Evolutionary conservation across 345 rosid species (phyloP).

Genomic region (Gossypium arboreum): DNA sequence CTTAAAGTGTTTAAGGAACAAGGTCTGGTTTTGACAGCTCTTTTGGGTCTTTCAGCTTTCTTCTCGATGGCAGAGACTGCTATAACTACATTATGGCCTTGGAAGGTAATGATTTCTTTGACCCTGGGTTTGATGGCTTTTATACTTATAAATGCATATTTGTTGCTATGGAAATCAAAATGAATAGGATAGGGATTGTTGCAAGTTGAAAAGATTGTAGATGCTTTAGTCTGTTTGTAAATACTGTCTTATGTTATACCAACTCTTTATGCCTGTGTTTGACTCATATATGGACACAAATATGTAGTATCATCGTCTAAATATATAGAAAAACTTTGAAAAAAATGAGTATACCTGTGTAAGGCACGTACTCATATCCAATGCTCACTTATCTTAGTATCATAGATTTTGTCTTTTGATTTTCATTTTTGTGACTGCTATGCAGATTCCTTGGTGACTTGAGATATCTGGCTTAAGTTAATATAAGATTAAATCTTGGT

Average conservation of each 20-base stretch:
- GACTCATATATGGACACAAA: too few species aligned
- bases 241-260: not conserved
- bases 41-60: slow-evolving; percentile 17
- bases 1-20: slow-evolving; percentile 18
- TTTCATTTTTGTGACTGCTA: not conserved
- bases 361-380: not conserved
- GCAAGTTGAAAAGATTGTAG: slow-evolving; percentile 3
- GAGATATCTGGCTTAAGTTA: not conserved
- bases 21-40: slow-evolving; percentile 9
- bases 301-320: not conserved
- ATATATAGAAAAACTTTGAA: not conserved
- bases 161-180: not conserved
- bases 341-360: not conserved
- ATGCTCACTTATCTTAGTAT: not conserved
- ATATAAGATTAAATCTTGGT: not conserved
- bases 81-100: slow-evolving; percentile 21
- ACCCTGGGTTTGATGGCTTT: not conserved
- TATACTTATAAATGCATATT: not conserved
- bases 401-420: not conserved
- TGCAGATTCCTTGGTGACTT: not conserved
- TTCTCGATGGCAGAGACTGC: slow-evolving; percentile 25
- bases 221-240: not conserved
- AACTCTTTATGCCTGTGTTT: not conserved
- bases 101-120: slow-evolving; percentile 18
- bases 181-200: not conserved